Evolutionary conservation across 129 eudicot genomes (phyloP), one percentile per base, ranked within the genome.

Genomic region (Artemisia tridentata): DNA sequence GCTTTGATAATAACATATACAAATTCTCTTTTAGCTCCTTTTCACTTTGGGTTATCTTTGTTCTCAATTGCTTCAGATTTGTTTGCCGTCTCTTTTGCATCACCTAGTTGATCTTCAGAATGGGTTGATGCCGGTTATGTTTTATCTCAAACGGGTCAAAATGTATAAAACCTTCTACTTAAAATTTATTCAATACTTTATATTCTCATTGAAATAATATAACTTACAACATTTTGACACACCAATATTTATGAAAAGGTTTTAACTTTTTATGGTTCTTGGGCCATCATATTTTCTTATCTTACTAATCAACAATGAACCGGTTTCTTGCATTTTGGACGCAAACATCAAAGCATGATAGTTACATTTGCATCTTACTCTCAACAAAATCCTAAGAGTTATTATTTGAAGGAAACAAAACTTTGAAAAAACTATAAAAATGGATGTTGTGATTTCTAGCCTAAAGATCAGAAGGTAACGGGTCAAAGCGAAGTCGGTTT

Each of bases 341-440:
- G 67, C 95, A 71, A 83, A 93, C 79, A 81, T 92, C 58, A 92
- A 69, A 17, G 97, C 98, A 74, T 93, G 96, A 80, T 87, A 87
- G 72, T 89, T 93, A 53, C 98, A 93, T 82, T 92, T 93, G 82
- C 98, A 93, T 75, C 98, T 80, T 67, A 93, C 84, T 97, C 87
- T 90, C 80, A 80, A 75, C 51, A 60, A 70, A 45, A 27, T 59
- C 14, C 41, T 55, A 50, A 63, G 58, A 66, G 53, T 72, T 71
- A 19, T 23, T 55, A 62, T 23, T 23, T 23, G 27, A 23, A 23
- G 0, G 2, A 23, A 23, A 23, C 1, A 23, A 23, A 2, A 0
- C 27, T 23, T 23, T 23, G 27, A 23, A 23, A 23, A 23, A 23
- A 2, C 27, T 23, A 38, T 20, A 15, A 47, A 53, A 67, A 55